Evolutionary conservation across 2,329 filamentous ascomycete genomes (phyloP).

Genomic region (Fusarium newnesense): DNA sequence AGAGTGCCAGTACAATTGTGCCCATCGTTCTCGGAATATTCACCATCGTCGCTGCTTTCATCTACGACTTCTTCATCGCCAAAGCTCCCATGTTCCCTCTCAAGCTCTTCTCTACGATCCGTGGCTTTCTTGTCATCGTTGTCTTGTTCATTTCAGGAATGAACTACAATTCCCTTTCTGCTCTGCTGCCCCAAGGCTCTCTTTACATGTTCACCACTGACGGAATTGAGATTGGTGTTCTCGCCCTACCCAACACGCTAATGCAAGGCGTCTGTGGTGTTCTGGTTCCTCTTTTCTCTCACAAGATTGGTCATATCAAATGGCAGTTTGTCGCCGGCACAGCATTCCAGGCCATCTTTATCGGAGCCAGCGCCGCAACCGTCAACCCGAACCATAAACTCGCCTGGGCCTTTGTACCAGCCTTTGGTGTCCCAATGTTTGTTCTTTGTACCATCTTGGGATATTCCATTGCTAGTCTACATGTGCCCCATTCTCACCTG

Average conservation of each 20-base stretch:
- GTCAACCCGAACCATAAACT: constrained; percentile 26
- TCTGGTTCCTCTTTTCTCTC: not conserved
- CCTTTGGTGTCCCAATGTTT: constrained; percentile 22
- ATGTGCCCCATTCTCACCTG: constrained; percentile 24
- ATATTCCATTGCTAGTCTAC: constrained; percentile 22
- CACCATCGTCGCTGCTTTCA: not conserved
- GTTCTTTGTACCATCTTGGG: constrained; percentile 16
- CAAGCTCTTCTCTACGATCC: not conserved
- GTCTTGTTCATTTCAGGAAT: constrained; percentile 24
- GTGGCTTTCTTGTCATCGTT: not conserved
- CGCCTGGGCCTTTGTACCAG: constrained; percentile 28
- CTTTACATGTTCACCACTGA: constrained; percentile 29
- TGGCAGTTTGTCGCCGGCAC: constrained; percentile 14
- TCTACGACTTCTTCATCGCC: constrained; percentile 3
- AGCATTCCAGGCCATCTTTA: constrained; percentile 15
- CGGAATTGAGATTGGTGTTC: constrained; percentile 15
- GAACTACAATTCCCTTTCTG: constrained; percentile 22
- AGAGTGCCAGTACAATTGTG: constrained; percentile 2
- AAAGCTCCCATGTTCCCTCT: constrained; percentile 12
- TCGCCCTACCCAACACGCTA: not conserved
- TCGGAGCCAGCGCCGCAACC: constrained; percentile 15
- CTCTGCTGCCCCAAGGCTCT: constrained; percentile 16
- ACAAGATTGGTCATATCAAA: constrained; percentile 10
- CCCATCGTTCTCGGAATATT: not conserved
- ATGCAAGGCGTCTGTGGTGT: not conserved